Conservation (phyloP, 2,329 filamentous ascomycete species). For the Cladobotryum mycophilum region DNA sequence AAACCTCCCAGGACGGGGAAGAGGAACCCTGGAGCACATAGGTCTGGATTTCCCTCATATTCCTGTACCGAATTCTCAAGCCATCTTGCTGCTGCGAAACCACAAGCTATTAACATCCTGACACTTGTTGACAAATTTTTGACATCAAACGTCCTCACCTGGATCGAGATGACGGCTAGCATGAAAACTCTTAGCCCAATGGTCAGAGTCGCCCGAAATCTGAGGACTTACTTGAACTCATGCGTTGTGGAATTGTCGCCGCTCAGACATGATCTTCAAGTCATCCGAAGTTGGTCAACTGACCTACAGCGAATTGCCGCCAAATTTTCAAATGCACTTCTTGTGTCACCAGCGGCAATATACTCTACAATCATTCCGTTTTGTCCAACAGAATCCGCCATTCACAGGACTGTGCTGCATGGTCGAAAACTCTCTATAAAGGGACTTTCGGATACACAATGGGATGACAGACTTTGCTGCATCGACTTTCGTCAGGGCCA, state of each 20-base stretch:
- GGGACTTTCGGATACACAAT: conserved; percentile 18
- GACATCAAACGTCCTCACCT: conserved; percentile 28
- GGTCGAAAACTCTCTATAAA: conserved; percentile 17
- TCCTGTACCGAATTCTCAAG: conserved; percentile 27
- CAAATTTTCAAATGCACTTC: conserved; percentile 24
- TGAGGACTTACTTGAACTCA: conserved; percentile 16
- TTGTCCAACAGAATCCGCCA: conserved; percentile 23
- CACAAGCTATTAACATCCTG: conserved; percentile 17
- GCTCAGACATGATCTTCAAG: conserved; percentile 13
- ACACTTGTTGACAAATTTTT: conserved; percentile 24
- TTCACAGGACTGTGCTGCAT: conserved; percentile 14
- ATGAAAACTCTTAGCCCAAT: too few relatives aligned
- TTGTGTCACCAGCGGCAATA: conserved; percentile 23
- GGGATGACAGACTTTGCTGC: conserved; percentile 27
- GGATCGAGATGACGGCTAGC: conserved; percentile 25
- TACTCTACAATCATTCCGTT: conserved; percentile 27
- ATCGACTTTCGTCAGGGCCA: conserved; percentile 21
- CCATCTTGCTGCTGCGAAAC: conserved; percentile 25
- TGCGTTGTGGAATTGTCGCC: conserved; percentile 15
- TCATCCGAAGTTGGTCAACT: conserved; percentile 21
- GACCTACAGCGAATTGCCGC: conserved; percentile 26
- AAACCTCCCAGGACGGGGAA: conserved; percentile 22
- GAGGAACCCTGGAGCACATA: conserved; percentile 12
- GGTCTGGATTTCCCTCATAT: conserved; percentile 21
- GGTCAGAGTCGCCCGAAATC: conserved; percentile 1